Base-by-base conservation (phyloP, 768 basidiomycete genomes). In the Royoungia palumana region DNA sequence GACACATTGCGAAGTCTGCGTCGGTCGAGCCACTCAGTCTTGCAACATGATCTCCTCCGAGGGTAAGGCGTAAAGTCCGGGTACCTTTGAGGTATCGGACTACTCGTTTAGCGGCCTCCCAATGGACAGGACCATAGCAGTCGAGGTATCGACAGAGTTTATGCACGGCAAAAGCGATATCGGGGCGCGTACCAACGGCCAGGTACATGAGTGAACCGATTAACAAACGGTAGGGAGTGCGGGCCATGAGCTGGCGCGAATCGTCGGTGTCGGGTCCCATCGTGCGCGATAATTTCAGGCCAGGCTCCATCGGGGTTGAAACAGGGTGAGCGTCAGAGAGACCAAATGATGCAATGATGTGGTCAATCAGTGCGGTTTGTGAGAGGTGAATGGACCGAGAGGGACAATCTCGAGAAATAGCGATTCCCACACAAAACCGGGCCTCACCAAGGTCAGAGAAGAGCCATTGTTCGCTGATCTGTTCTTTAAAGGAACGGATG, bases 351-450 rank as follows among this genome's bases (percentile, higher is more conserved):
- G 7, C 7, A 24, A 66, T 38, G 0, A 66, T 43, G 1, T 32
- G 24, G 9, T 56, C 50, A 20, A 53, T 44, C 0, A 47, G 30
- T 0, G 46, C 51, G 7, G 30, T 34, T 14, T 53, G 51, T 1
- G 41, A 47, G 0, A 53, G 41, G 1, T 3, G 11, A 0, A 53
- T 19, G 7, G 51, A 47, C 4, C 28, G 46, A 10, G n/a, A 57
- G 0, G 30, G 54, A 44, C 3, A 53, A 21, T 74, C 63, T 0
- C 65, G 59, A 16, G 56, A 38, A 25, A 75, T 64, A 7, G 56
- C 62, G 17, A 78, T 72, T 1, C 75, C 73, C 1, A 79, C 45
- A 28, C 58, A 50, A 36, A 61, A 69, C 3, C 57, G 50, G 1
- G 63, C 49, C 7, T 66, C 58, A 0, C 70, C 71, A 0, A 72